Evolutionary conservation across 1,284 basidiomycete genomes (phyloP), one percentile per base, ranked within the genome.

Genomic region (Porphyrellus sp.): DNA sequence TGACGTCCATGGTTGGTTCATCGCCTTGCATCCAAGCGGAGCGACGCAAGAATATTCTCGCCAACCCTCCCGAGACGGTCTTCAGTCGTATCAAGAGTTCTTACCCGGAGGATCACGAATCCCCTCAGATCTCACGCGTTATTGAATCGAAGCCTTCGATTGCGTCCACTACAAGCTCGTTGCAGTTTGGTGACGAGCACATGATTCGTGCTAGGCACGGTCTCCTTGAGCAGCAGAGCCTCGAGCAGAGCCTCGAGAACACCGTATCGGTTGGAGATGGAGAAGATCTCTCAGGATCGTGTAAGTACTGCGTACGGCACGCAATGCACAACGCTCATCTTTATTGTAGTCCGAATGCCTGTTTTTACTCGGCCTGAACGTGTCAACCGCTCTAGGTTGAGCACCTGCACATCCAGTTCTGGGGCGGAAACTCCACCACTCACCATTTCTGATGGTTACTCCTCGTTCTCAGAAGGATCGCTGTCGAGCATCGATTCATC

Each of bases 401-500:
- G 82, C 54, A 88, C 85, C 0, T 79, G 75, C 59, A 84, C 84
- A 0, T 74, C 57, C 5, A 68, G 53, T 28, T 86, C 85, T 21
- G 85, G 83, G 25, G 74, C 69, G 11, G 85, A 86, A 16, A 90
- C 88, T 0, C 88, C 87, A 6, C 83, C 87, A 0, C 72, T 89
- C 6, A 84, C 83, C 0, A 65, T 74, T 7, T 85, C 79, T 0
- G 86, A 86, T 53, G 79, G 79, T 8, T 85, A 75, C 6, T 78
- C 86, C 0, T 79, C 79, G 0, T 69, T 81, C 41, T 86, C 83
- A 1, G 84, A 82, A 12, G 83, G 82, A 23, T 89, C 86, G 0
- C 79, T 86, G 62, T 87, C 82, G 0, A 89, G 86, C 68, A 84
- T 90, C 53, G 88, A 91, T 63, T 62, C 90, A 4, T 75, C 77